Conservation (phyloP, 164 flowering plant genomes). For the Platanus orientalis region DNA sequence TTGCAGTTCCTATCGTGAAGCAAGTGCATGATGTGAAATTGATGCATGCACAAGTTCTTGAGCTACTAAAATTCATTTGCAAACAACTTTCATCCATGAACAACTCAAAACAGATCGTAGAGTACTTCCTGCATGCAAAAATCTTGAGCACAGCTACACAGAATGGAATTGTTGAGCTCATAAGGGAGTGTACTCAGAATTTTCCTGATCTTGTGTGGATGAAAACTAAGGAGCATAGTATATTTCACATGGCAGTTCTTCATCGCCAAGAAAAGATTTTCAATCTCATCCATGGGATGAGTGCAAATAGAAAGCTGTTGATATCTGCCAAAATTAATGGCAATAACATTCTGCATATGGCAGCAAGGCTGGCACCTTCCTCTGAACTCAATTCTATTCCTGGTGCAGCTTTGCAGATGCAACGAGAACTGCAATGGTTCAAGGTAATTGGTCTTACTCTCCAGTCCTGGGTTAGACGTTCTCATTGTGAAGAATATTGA, state of each 20-base stretch:
- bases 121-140: background rate
- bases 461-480: too few species aligned
- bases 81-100: background rate
- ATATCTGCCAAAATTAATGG: background rate
- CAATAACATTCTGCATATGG: conserved; percentile 5
- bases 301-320: background rate
- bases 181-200: background rate
- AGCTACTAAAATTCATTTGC: background rate
- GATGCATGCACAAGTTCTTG: background rate
- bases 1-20: conserved; percentile 3
- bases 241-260: conserved; percentile 5
- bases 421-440: too few species aligned
- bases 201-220: conserved; percentile 3
- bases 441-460: too few species aligned
- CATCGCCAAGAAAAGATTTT: conserved; percentile 9
- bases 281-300: conserved; percentile 2
- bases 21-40: background rate
- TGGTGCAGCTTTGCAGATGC: conserved; percentile 14
- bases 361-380: conserved; percentile 2
- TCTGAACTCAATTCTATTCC: background rate
- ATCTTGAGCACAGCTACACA: background rate
- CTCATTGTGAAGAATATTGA: too few species aligned
- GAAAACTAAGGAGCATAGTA: background rate
- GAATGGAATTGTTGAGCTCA: conserved; percentile 2
- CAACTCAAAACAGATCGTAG: background rate